phyloP scores from a whole-genome alignment of 768 basidiomycete genomes.

The Boletus tylopilopsis region DNA sequence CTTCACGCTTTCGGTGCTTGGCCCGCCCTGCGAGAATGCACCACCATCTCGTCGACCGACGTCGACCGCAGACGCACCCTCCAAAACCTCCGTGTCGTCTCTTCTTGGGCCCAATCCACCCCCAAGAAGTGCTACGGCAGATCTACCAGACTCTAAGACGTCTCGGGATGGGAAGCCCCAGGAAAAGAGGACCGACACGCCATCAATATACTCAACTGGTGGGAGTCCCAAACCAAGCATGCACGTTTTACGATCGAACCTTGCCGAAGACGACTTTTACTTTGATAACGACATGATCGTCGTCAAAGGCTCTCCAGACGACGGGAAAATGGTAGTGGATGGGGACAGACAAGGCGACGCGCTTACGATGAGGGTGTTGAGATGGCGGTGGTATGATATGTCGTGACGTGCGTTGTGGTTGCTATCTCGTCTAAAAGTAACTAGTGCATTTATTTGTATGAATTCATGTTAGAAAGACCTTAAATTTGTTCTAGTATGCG shows the following conservation, averaged over 20 bases:
- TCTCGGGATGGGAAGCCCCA: not conserved
- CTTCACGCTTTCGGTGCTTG: conserved; percentile 20
- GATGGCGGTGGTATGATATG: conserved; percentile 25
- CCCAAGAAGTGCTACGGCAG: not conserved
- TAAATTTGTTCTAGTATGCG: too few species aligned
- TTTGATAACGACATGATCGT: conserved; percentile 21
- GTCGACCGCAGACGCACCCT: not conserved
- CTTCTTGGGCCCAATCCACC: not conserved
- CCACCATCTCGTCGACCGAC: not conserved
- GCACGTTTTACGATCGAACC: conserved; percentile 15
- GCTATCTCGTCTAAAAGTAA: conserved; percentile 8
- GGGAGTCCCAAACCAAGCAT: not conserved
- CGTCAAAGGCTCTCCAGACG: conserved; percentile 10
- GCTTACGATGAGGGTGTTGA: conserved; percentile 24
- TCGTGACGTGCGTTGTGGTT: not conserved
- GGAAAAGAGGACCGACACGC: not conserved
- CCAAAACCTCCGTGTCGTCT: not conserved
- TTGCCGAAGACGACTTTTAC: conserved; percentile 18
- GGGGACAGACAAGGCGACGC: not conserved
- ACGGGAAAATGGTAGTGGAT: conserved; percentile 15
- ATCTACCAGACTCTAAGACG: not conserved
- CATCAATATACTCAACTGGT: not conserved
- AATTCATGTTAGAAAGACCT: conserved; percentile 11
- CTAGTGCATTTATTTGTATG: conserved; percentile 13
- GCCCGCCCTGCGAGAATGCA: not conserved